Conservation (phyloP, 257 asterid genomes). For the Echites panduratus region DNA sequence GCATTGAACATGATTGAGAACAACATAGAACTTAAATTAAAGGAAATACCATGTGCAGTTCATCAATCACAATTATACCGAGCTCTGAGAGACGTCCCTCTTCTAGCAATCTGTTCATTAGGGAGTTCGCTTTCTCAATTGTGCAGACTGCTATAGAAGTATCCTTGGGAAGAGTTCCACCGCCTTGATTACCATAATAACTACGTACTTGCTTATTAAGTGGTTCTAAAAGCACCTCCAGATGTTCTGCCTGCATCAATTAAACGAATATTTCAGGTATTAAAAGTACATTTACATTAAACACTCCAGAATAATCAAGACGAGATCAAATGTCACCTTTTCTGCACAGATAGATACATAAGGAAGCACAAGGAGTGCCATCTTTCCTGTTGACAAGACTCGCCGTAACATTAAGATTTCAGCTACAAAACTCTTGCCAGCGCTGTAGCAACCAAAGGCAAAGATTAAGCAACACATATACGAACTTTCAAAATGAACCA, state of each 20-base stretch:
- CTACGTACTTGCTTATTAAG: constrained; percentile 86
- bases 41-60: constrained; percentile 87
- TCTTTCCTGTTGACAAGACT: constrained; percentile 72
- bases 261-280: constrained; percentile 12
- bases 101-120: constrained; percentile 79
- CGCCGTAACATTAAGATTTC: constrained; percentile 92
- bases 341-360: constrained; percentile 94
- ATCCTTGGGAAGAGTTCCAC: constrained; percentile 88
- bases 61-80: constrained; percentile 97
- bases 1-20: neutral
- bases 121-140: constrained; percentile 94
- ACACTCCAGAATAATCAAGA: constrained; percentile 15
- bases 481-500: neutral
- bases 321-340: constrained; percentile 47
- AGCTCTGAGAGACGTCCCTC: constrained; percentile 94
- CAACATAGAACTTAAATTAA: constrained; percentile 19
- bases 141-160: constrained; percentile 95
- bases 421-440: constrained; percentile 98
- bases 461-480: neutral
- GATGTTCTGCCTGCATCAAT: constrained; percentile 77
- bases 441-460: constrained; percentile 40
- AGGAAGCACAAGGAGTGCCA: constrained; percentile 94
- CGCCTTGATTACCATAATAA: constrained; percentile 97
- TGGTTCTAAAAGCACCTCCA: constrained; percentile 84
- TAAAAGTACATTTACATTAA: constrained; percentile 11